Base-by-base conservation (phyloP, 192 early-diverging fungal species). In the Entrophospora sp. region DNA sequence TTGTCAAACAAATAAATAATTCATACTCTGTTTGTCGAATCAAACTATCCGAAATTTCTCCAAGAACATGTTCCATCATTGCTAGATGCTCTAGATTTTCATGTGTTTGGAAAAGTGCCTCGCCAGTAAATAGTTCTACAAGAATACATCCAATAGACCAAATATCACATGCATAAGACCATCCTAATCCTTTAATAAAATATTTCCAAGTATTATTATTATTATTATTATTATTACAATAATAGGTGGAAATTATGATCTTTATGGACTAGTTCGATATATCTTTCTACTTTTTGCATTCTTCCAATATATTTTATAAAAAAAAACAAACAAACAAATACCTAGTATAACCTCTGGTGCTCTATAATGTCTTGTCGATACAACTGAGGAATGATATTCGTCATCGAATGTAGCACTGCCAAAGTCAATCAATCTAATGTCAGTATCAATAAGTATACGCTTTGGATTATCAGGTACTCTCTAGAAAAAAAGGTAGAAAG, bases 111-210 rank as follows among this genome's bases (percentile, higher is more conserved):
- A 98, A 98, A 49, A 98, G 72, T 4, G 96, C 94, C 70, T 93
- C 89, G 36, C 96, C 96, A 0, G 93, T 98, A 44, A 88, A 85
- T 48, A 98, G 84, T 77, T 98, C 96, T 13, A 97, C 84, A 22
- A 98, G 83, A 48, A 98, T 95, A 79, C 96, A 98, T 7, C 96
- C 96, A 57, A 96, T 74, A 8, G 93, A 95, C 96, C 96, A 98
- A 81, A 97, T 88, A 73, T 98, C 96, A 75, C 94, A 96, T 12
- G 94, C 88, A 77, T 87, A 98, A 18, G 91, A 93, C 96, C 96
- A 98, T 12, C 93, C 92, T 36, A 92, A 68, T 24, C 77, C 76
- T 78, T 64, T 37, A 34, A n/a, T n/a, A n/a, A n/a, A n/a, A n/a
- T n/a, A n/a, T n/a, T n/a, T n/a, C n/a, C n/a, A n/a, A n/a, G n/a